Evolutionary conservation across 345 rosid genomes (phyloP).

Genomic region (Gossypium turneri): DNA sequence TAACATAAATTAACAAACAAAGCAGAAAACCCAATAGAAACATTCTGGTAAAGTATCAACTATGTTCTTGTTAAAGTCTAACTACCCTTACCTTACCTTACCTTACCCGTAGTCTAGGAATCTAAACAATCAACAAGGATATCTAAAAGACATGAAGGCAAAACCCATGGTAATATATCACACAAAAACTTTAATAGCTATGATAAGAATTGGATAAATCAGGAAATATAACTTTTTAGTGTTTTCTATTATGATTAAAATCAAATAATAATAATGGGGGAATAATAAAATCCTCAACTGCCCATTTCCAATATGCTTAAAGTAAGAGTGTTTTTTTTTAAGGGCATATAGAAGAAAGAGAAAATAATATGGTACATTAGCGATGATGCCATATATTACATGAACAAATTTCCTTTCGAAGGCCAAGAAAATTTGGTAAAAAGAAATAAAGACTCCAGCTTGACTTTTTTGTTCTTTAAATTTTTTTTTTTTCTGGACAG

Average conservation of each 20-base stretch:
- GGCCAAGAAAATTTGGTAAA: not conserved
- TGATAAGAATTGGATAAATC: not conserved
- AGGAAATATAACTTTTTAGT: not conserved
- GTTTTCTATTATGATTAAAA: not conserved
- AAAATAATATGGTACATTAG: not conserved
- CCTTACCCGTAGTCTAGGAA: not conserved
- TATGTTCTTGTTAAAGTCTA: not conserved
- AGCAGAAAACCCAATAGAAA: not conserved
- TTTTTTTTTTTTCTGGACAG: not conserved
- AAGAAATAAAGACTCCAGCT: not conserved
- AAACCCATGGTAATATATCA: not conserved
- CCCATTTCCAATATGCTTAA: not conserved
- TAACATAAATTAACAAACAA: slow-evolving; percentile 9
- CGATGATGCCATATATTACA: not conserved
- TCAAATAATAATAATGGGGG: not conserved
- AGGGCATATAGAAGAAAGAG: not conserved
- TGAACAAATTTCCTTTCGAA: not conserved
- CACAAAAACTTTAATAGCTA: not conserved
- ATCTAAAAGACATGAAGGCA: not conserved
- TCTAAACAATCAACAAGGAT: not conserved
- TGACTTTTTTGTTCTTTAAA: not conserved
- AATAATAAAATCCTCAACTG: not conserved
- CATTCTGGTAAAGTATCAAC: not conserved
- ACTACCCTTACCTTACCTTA: not conserved
- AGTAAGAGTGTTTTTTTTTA: too few relatives aligned